phyloP scores from a whole-genome alignment of 176 grass and related monocot genomes.

The Melocanna baccifera region DNA sequence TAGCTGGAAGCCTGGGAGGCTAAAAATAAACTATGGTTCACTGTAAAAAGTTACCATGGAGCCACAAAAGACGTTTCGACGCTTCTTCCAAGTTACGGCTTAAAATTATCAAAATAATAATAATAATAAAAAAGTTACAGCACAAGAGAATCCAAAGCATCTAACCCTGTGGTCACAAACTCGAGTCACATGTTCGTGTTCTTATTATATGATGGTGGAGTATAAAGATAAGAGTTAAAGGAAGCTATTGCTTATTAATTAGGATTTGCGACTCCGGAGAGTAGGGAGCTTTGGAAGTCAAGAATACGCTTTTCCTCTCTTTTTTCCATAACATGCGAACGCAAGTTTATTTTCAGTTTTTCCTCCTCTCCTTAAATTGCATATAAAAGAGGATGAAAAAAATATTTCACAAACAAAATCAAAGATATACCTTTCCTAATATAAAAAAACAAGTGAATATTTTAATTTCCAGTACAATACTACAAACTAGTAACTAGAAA shows the following conservation, averaged over 20 bases:
- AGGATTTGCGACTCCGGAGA: slow-evolving; percentile 2
- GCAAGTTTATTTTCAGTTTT: background rate
- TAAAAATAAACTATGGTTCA: slow-evolving; percentile 6
- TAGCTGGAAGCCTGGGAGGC: background rate
- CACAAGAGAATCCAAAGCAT: slow-evolving; percentile 31
- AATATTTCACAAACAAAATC: background rate
- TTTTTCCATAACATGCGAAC: background rate
- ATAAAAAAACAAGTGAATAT: background rate
- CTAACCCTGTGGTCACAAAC: slow-evolving; percentile 22
- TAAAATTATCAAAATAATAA: background rate
- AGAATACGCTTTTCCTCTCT: slow-evolving; percentile 14
- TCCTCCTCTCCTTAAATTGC: background rate
- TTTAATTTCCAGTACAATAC: background rate
- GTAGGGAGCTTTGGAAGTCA: slow-evolving; percentile 38
- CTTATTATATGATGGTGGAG: slow-evolving; percentile 2
- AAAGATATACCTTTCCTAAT: background rate
- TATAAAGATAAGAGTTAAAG: slow-evolving; percentile 29
- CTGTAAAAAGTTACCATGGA: slow-evolving; percentile 55
- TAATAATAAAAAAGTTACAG: slow-evolving; percentile 30
- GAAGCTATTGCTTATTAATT: background rate
- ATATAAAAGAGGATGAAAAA: background rate
- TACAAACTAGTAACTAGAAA: background rate
- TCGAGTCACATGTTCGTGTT: slow-evolving; percentile 33
- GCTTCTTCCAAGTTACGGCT: slow-evolving; percentile 40
- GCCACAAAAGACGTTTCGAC: slow-evolving; percentile 61